These are phyloP conservation scores for Ceratocystis albifundus DNA, from an alignment of 2,329 filamentous ascomycete genomes.

Conservation along the genomic window DNA sequence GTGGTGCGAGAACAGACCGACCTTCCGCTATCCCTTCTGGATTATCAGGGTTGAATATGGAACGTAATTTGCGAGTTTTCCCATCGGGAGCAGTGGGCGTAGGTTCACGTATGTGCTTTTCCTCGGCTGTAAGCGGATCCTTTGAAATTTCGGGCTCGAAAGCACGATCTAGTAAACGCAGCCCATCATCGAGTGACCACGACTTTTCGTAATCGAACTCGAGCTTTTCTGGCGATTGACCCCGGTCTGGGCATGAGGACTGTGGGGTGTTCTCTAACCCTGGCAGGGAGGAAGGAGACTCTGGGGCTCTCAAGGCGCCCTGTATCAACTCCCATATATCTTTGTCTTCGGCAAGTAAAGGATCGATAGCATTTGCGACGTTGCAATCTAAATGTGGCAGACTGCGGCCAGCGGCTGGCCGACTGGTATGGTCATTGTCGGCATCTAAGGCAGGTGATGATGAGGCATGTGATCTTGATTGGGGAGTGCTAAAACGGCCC, in stretches of 20 bases:
- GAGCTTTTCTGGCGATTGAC: too few relatives aligned
- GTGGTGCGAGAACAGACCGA: not conserved
- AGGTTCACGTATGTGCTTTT: slow-evolving; percentile 1
- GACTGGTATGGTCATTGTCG: not conserved
- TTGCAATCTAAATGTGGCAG: not conserved
- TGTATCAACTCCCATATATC: slow-evolving; percentile 17
- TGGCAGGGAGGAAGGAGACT: not conserved
- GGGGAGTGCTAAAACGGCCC: not conserved
- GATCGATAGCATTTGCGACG: not conserved
- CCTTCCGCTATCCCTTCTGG: not conserved
- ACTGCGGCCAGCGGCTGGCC: not conserved
- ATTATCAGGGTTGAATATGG: slow-evolving; percentile 5
- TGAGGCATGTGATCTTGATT: not conserved
- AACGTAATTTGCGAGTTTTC: not conserved
- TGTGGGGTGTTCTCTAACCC: not conserved
- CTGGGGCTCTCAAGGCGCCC: not conserved
- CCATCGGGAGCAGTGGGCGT: not conserved
- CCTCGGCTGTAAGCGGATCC: slow-evolving; percentile 11
- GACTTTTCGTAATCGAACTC: slow-evolving; percentile 16
- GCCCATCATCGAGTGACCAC: slow-evolving; percentile 17
- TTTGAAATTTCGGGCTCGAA: slow-evolving; percentile 2
- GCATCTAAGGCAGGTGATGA: not conserved
- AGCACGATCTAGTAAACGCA: not conserved
- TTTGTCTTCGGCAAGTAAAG: slow-evolving; percentile 3
- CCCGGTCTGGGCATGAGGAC: not conserved